Evolutionary conservation across 345 rosid species (phyloP), one percentile per base, ranked within the genome.

Genomic region (Psidium guajava): DNA sequence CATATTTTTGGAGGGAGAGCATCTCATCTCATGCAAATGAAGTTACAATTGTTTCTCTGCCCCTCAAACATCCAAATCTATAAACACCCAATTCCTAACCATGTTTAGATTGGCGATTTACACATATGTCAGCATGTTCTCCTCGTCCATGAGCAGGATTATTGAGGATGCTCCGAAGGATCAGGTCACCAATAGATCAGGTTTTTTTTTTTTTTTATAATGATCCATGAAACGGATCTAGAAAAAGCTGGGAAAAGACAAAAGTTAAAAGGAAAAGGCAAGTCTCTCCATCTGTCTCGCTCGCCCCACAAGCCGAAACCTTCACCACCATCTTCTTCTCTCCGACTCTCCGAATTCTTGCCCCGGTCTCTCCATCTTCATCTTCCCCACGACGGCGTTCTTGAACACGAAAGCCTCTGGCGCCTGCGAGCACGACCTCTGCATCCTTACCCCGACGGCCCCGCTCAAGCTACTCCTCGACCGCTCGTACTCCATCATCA

Each of bases 401-500:
- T 90, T 91, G 87, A 92, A 90, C 86, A 9, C 88, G 15, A 92
- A 73, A 4, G 85, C 89, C 20, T 90, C 91, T 74, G 87, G 91
- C 86, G 69, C 91, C 51, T 84, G 86, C 8, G 89, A 86, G 21
- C 92, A 90, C n/a, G 92, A 85, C 50, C 93, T 82, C 85, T 92
- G 92, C 95, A 89, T 94, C 74, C 93, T 88, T 69, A 93, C 88
- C 18, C 95, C 91, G 81, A 20, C 47, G 77, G 77, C 77, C 77
- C 47, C 47, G 77, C 98, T 95, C 24, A 95, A 90, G 89, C 98
- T 96, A 55, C 90, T 93, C 83, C 98, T 92, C 36, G 98, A 92
- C 28, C 18, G n/a, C 25, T 95, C 98, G 77, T 32, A 36, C 77
- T 69, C 77, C 42, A 28, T 82, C 95, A 93, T 93, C 87, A 94